A percentile compares a stretch with the other conserved stretches of the same genome.
phyloP scores from a whole-genome alignment of 2,329 filamentous ascomycete species.

The Metarhizium brunneum region DNA sequence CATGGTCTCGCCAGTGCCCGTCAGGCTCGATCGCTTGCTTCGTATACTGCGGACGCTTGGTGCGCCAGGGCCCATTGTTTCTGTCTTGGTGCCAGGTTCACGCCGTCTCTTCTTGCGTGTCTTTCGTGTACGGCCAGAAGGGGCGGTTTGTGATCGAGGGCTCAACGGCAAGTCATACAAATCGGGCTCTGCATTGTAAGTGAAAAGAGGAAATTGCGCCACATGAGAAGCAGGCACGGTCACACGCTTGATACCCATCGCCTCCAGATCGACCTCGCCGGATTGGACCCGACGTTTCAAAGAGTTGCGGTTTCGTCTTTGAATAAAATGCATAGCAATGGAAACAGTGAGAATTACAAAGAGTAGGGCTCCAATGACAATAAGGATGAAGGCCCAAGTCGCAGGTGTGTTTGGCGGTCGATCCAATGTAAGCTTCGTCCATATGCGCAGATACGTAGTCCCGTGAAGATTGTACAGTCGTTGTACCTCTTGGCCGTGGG shows the following conservation, averaged over 20 bases:
- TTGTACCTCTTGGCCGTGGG: slow-evolving; percentile 47
- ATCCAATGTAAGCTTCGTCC: slow-evolving; percentile 41
- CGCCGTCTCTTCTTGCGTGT: slow-evolving; percentile 21
- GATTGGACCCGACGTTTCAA: slow-evolving; percentile 61
- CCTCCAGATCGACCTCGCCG: slow-evolving; percentile 80
- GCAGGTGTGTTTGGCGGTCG: slow-evolving; percentile 49
- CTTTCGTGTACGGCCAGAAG: slow-evolving; percentile 16
- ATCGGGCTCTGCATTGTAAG: slow-evolving; percentile 54
- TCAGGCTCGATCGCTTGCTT: slow-evolving; percentile 29
- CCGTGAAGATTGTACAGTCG: slow-evolving; percentile 44
- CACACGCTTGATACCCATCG: slow-evolving; percentile 72
- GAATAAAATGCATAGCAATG: slow-evolving; percentile 65
- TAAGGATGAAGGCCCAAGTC: slow-evolving; percentile 71
- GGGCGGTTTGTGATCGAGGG: slow-evolving; percentile 16
- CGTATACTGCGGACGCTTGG: slow-evolving; percentile 19
- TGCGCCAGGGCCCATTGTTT: slow-evolving; percentile 11
- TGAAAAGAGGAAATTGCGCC: slow-evolving; percentile 67
- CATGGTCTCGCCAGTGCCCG: slow-evolving; percentile 24
- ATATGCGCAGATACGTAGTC: slow-evolving; percentile 51
- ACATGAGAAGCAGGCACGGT: slow-evolving; percentile 66
- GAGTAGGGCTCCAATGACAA: slow-evolving; percentile 63
- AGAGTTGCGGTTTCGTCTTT: slow-evolving; percentile 57
- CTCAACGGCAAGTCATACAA: slow-evolving; percentile 24
- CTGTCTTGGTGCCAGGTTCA: slow-evolving; percentile 19
- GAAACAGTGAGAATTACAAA: slow-evolving; percentile 59